Evolutionary conservation across 352 stramenopile species (phyloP).

Genomic region (Saprolegnia diclina): DNA sequence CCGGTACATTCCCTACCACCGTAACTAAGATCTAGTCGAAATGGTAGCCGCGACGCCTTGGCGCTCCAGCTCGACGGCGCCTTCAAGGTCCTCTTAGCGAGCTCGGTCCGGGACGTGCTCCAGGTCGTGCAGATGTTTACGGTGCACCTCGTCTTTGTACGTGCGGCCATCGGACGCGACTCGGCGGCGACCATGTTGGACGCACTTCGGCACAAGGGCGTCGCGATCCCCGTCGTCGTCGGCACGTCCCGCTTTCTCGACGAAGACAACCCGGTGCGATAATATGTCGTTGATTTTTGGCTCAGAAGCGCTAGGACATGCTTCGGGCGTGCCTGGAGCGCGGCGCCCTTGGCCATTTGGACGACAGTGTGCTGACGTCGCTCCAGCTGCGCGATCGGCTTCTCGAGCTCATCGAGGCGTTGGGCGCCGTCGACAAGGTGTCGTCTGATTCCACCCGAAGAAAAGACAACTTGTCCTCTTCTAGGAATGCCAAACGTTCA

Average conservation of each 20-base stretch:
- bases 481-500: not conserved
- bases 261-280: not conserved
- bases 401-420: slow-evolving; percentile 11
- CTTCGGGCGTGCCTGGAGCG: slow-evolving; percentile 1
- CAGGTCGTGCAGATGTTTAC: slow-evolving; percentile 20
- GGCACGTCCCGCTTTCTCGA: not conserved
- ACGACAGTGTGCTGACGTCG: slow-evolving; percentile 9
- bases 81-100: slow-evolving; percentile 20
- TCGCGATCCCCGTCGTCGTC: slow-evolving; percentile 1
- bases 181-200: not conserved
- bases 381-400: slow-evolving; percentile 9
- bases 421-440: not conserved
- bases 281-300: too few species aligned
- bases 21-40: not conserved
- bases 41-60: slow-evolving; percentile 14
- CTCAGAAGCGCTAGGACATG: slow-evolving; percentile 7
- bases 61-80: not conserved
- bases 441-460: not conserved
- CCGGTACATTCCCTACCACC: slow-evolving; percentile 5
- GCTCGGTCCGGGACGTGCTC: slow-evolving; percentile 12
- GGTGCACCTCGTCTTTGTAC: slow-evolving; percentile 14
- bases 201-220: not conserved
- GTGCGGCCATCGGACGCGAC: slow-evolving; percentile 10
- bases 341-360: slow-evolving; percentile 16
- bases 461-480: not conserved